Base-by-base conservation (phyloP, 1,284 basidiomycete genomes). In the Fomitopsis pinicola region DNA sequence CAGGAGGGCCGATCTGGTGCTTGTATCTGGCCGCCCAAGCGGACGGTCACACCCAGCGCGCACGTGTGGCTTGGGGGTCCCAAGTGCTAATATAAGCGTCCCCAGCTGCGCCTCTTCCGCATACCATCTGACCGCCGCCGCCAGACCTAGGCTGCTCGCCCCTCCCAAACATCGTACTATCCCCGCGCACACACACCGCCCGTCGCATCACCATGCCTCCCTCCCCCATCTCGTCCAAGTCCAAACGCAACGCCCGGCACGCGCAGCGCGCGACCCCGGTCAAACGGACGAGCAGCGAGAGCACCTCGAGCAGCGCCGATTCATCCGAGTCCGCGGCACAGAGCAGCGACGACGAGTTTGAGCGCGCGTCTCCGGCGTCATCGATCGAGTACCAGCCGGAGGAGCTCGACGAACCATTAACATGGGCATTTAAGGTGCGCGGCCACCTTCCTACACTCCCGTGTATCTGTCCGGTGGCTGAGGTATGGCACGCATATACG, bases 401-500 rank as follows among this genome's bases (percentile, higher is more conserved):
- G 14, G 66, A 67, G 35, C 61, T 67, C n/a, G 66, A 67, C 46
- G 66, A 67, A 30, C 60, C 66, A 1, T 57, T 67, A 36, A 26
- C 50, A 33, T 66, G 61, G 42, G 26, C 22, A 7, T 67, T 67
- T 48, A 60, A 62, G 56, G 66, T 65, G 33, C 55, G 66, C 55
- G 14, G 30, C 12, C 3, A 5, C 10, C 9, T 15, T 17, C 19
- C 45, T 26, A 10, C 19, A 1, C 14, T 19, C 48, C 12, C 48
- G 9, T 33, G 7, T 22, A 3, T 10, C 7, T 50, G 5, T 22
- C 28, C 14, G 48, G 28, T 50, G 28, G 28, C 48, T 50, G 28
- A 50, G 28, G 48, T 15, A 50, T n/a, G 48, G 15, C 48, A 26
- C 48, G 48, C 48, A 50, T 36, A 45, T 42, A 36, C 50, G 40